A percentile compares a stretch with the other conserved stretches of the same genome.
These are phyloP conservation scores for Rauvolfia tetraphylla DNA, from an alignment of 257 asterid species.

Conservation along the genomic window DNA sequence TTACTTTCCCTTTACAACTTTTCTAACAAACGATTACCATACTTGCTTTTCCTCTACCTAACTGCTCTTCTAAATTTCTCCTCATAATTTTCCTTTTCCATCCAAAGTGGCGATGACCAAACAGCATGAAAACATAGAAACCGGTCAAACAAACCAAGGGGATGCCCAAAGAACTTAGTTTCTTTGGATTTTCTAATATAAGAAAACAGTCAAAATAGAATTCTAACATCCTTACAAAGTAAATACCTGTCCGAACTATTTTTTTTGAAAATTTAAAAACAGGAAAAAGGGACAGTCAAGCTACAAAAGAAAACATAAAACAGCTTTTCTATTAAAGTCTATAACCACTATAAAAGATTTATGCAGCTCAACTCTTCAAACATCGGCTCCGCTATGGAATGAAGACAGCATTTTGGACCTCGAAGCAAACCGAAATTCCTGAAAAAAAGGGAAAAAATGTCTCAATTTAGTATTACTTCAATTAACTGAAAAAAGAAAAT, in stretches of 20 bases:
- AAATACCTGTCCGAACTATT: neutral
- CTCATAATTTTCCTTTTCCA: too few relatives aligned
- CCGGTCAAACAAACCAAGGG: neutral
- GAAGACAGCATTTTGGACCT: neutral
- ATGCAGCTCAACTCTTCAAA: neutral
- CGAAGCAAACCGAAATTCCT: neutral
- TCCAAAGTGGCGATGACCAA: too few relatives aligned
- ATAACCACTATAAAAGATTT: neutral
- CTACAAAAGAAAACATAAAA: constrained; percentile 1
- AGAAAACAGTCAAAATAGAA: neutral
- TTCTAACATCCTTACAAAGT: constrained; percentile 1
- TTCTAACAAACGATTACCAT: too few relatives aligned
- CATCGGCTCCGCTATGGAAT: neutral
- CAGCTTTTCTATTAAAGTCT: constrained; percentile 1
- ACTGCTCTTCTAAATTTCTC: too few relatives aligned
- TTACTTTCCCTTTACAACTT: too few relatives aligned
- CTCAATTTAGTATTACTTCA: neutral
- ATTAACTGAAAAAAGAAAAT: neutral
- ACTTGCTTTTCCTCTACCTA: too few relatives aligned
- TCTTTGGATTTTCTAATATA: neutral
- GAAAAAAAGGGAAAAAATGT: neutral
- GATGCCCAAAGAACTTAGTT: neutral
- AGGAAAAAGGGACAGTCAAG: neutral
- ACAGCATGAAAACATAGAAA: too few relatives aligned
- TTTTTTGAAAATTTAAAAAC: neutral